Conservation (phyloP, 345 rosid genomes). For the Camelina laxa region DNA sequence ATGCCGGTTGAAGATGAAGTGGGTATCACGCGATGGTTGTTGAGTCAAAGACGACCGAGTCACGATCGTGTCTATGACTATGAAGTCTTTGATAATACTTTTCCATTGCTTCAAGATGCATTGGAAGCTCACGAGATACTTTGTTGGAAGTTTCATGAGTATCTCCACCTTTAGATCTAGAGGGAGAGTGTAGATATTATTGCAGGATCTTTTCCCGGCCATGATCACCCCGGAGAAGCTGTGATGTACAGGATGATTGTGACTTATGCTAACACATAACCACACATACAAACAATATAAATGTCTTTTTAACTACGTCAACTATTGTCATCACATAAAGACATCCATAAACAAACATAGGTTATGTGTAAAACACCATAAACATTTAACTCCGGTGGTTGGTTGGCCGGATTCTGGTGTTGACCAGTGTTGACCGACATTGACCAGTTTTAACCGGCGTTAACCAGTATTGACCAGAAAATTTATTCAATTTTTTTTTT, state of each 20-base stretch:
- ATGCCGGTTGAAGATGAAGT: neutral
- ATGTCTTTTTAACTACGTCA: no score
- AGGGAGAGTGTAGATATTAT: neutral
- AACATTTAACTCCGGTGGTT: no score
- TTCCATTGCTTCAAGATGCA: constrained; percentile 3
- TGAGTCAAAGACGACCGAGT: constrained; percentile 3
- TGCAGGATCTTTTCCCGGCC: neutral
- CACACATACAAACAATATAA: no score
- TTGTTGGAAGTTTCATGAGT: constrained; percentile 3
- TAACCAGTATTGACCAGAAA: no score
- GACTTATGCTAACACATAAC: no score
- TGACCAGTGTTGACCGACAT: no score
- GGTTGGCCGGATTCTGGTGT: no score
- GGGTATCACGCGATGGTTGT: neutral
- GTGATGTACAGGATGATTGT: neutral
- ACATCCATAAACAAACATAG: no score
- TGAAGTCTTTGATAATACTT: neutral
- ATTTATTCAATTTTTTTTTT: no score
- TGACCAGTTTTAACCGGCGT: no score
- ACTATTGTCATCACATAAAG: no score
- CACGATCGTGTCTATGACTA: neutral
- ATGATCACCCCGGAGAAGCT: neutral
- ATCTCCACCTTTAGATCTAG: neutral
- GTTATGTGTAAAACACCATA: no score
- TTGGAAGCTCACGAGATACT: neutral